Evolutionary conservation across 2,329 filamentous ascomycete species (phyloP).

Genomic region (Pseudocercospora pini-densiflorae): DNA sequence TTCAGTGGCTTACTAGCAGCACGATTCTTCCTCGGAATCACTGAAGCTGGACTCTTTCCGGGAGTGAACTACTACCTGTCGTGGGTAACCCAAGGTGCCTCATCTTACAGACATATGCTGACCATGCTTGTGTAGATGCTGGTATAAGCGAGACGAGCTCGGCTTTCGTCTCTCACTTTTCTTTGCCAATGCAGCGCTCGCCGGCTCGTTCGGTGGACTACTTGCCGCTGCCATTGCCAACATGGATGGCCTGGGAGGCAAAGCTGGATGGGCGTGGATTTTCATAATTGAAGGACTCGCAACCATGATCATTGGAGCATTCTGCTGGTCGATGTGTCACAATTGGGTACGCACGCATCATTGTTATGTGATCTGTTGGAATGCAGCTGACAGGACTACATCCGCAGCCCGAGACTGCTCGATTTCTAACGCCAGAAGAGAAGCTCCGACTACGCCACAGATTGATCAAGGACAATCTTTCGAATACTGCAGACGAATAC

Average conservation of each 20-base stretch:
- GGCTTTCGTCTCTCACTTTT: constrained; percentile 79
- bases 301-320: constrained; percentile 60
- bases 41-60: constrained; percentile 57
- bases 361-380: no score
- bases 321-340: constrained; percentile 41
- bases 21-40: constrained; percentile 37
- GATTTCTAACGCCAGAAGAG: constrained; percentile 58
- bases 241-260: constrained; percentile 67
- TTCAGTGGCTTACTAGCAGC: constrained; percentile 34
- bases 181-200: constrained; percentile 79
- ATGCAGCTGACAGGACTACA: not conserved
- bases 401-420: constrained; percentile 56
- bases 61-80: constrained; percentile 80
- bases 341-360: constrained; percentile 52
- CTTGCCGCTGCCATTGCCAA: constrained; percentile 72
- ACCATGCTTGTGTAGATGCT: constrained; percentile 53
- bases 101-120: not conserved
- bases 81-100: not conserved
- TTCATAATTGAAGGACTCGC: constrained; percentile 64
- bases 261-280: constrained; percentile 47
- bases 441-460: constrained; percentile 29
- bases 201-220: constrained; percentile 77
- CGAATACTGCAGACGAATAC: constrained; percentile 43
- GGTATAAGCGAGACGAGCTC: constrained; percentile 80
- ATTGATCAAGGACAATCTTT: constrained; percentile 29